phyloP scores from a whole-genome alignment of 2,329 filamentous ascomycete genomes.

The Trichophyton rubrum region DNA sequence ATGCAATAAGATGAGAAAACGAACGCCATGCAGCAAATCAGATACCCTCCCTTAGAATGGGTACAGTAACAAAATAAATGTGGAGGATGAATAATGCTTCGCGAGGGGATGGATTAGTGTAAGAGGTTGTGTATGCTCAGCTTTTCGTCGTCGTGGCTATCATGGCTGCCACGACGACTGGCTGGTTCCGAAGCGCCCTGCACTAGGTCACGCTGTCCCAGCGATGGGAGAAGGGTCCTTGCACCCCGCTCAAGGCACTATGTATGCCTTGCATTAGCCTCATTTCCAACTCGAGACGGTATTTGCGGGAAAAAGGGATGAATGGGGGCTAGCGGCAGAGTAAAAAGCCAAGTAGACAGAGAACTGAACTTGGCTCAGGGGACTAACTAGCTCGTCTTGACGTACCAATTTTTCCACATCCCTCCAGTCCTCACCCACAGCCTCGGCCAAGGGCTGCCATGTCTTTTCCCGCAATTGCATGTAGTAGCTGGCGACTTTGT shows the following conservation, averaged over 20 bases:
- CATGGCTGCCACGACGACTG: constrained; percentile 12
- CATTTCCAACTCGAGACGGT: too few relatives aligned
- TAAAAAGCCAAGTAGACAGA: background rate
- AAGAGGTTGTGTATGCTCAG: constrained; percentile 13
- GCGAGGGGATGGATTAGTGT: constrained; percentile 2
- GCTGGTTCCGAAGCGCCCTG: constrained; percentile 5
- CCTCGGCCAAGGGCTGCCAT: constrained; percentile 61
- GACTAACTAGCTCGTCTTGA: constrained; percentile 15
- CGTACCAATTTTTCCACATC: constrained; percentile 74
- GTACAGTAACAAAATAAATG: background rate
- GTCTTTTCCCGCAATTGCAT: constrained; percentile 69
- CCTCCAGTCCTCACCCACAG: constrained; percentile 43
- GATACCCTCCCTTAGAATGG: constrained; percentile 1
- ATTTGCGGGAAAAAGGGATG: background rate
- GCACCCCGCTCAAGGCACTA: constrained; percentile 18
- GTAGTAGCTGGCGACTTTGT: constrained; percentile 64
- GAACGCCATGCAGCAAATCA: background rate
- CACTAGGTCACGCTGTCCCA: constrained; percentile 10
- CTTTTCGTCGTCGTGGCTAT: constrained; percentile 15
- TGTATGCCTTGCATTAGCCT: background rate
- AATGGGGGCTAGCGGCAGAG: background rate
- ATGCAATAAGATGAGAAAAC: background rate
- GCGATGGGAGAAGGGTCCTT: constrained; percentile 12
- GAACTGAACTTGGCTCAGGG: background rate
- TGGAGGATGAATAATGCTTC: background rate